Base-by-base conservation (phyloP, 2,329 filamentous ascomycete species). In the Ceratocystis colombiana region DNA sequence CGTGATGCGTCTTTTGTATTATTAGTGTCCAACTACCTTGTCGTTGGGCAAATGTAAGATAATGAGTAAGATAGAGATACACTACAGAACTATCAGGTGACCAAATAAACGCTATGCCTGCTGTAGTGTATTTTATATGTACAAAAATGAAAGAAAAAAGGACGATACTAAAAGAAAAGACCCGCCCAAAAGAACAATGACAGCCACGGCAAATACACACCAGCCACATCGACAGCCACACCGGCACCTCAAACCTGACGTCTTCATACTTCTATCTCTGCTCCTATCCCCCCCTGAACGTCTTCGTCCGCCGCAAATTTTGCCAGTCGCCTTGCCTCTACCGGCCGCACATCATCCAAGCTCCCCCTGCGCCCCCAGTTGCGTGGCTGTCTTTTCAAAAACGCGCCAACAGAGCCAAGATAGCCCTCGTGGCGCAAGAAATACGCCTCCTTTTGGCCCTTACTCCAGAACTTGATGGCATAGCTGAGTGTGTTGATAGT, bases 401-500 rank as follows among this genome's bases (percentile, higher is more conserved):
- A 99, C 0, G 94, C 94, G 1, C 94, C 94, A 0, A 97, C 94
- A 22, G 91, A 85, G 8, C 94, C 94, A 0, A 99, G 82, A 74
- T 97, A 99, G 30, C 94, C 94, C 76, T 99, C 94, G 72, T 99
- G 94, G 5, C 94, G 83, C 68, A 99, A 75, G 75, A 99, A 99
- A 75, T 96, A 97, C 0, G 94, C 94, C 76, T 96, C 90, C 76
- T 96, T 96, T 73, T 86, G 82, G 53, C 92, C 93, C 73, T 94
- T 90, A 70, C 88, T 91, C 94, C 94, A 99, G 77, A 97, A 99
- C 71, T 90, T 90, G 77, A 99, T 96, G 73, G 93, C 94, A 73
- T 96, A 99, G 66, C 88, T 92, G 8, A 99, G 80, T 0, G 94
- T 97, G 76, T 97, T 96, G 84, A 99, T 99, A 12, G 94, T 99